Base-by-base conservation (phyloP, 306 rosid species). In the Arachis hypogaea region DNA sequence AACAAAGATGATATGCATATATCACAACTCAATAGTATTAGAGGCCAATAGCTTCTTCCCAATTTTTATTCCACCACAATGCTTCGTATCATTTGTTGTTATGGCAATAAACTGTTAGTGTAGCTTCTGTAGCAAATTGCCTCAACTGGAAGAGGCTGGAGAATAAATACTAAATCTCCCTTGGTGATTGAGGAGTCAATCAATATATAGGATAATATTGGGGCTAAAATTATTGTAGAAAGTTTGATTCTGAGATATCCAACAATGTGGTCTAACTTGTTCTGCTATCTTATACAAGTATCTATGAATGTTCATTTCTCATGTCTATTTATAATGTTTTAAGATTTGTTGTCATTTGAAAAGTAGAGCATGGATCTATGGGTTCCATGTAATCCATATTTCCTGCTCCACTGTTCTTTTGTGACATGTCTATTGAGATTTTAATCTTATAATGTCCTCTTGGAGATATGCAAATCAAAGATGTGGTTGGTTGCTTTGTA, bases 381-480 rank as follows among this genome's bases (percentile, higher is more conserved):
- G 73, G 45, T 62, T 72, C 50, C 63, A 42, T 51, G 51, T 67
- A 62, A 66, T 66, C 47, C 63, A 59, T 28, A 22, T 42, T 2
- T 72, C 29, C 22, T 4, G 36, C 1, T 72, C 29, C 22, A 5
- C 11, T 43, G 7, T 63, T 76, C 66, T 60, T 75, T 40, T 11
- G 42, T 63, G 50, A 33, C 63, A 63, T 28, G 9, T 11, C 14
- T 40, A 59, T 28, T 52, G 38, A 16, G 1, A 51, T 14, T 68
- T 12, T 4, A 5, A 43, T 7, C 10, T 71, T 71, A 38, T 33
- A 59, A 62, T 68, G 30, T 51, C 78, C 40, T 4, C 49, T 16
- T 54, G 63, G 47, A 47, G 73, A 72, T 66, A 41, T 65, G 69
- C 49, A 62, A 70, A 75, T 49, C 67, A 49, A 83, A 67, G 36